A percentile compares a stretch with the other conserved stretches of the same genome.
phyloP scores from a whole-genome alignment of 208 protist species.

The Wallacemonas sp. region DNA sequence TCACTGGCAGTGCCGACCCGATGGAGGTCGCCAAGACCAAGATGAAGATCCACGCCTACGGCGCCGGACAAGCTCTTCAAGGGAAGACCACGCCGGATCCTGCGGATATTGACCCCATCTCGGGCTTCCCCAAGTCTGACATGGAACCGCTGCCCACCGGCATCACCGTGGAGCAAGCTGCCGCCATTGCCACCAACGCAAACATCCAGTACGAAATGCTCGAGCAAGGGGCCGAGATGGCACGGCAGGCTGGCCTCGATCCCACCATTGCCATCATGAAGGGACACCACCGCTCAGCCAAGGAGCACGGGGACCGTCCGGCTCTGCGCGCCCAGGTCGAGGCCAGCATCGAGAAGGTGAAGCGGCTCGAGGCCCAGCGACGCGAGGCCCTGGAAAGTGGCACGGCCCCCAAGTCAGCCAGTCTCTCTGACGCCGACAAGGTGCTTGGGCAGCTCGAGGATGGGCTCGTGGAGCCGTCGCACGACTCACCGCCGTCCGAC shows the following conservation, averaged over 20 bases:
- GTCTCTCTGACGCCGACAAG: conserved; percentile 13
- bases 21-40: conserved; percentile 87
- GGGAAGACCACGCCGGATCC: conserved; percentile 31
- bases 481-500: too few species aligned
- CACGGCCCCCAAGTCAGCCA: background rate
- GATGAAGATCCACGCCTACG: conserved; percentile 84
- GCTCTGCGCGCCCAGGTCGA: conserved; percentile 70
- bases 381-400: conserved; percentile 25
- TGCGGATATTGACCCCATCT: conserved; percentile 65
- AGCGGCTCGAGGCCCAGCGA: conserved; percentile 43
- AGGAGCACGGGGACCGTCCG: conserved; percentile 62
- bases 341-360: conserved; percentile 62
- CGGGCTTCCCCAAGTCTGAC: conserved; percentile 71
- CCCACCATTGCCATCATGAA: conserved; percentile 63
- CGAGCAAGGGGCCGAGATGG: conserved; percentile 67
- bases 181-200: conserved; percentile 68
- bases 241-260: conserved; percentile 58
- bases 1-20: conserved; percentile 81
- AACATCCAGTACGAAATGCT: conserved; percentile 81
- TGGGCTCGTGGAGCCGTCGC: conserved; percentile 28
- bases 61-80: conserved; percentile 58
- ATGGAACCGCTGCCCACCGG: conserved; percentile 78
- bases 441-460: conserved; percentile 25
- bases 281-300: conserved; percentile 54
- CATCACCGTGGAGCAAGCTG: conserved; percentile 85